A percentile compares a stretch with the other conserved stretches of the same genome.
Evolutionary conservation across 2,329 filamentous ascomycete species (phyloP).

Genomic region (Penicillium sp.): DNA sequence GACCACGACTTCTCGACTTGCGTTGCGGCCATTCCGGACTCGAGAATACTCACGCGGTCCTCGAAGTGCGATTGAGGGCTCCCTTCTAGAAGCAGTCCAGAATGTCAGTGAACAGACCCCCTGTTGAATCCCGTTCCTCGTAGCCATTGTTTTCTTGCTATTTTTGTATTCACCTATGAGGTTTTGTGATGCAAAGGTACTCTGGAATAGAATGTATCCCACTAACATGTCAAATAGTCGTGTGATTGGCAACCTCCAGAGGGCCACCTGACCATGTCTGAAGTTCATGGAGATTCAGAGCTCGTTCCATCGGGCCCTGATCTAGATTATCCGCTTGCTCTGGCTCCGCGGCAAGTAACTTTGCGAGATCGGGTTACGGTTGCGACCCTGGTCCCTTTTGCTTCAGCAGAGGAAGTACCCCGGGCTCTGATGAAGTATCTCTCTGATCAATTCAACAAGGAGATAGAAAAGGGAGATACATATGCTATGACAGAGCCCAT

Average conservation of each 20-base stretch:
- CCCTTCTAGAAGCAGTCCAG: slow-evolving; percentile 26
- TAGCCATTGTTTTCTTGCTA: slow-evolving; percentile 5
- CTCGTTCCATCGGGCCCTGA: slow-evolving; percentile 33
- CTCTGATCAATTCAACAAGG: slow-evolving; percentile 79
- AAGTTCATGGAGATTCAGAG: slow-evolving; percentile 38
- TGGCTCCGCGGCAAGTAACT: slow-evolving; percentile 73
- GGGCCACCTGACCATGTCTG: slow-evolving; percentile 36
- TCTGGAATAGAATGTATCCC: slow-evolving; percentile 1
- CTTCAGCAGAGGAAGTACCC: slow-evolving; percentile 74
- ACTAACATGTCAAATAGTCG: slow-evolving; percentile 40
- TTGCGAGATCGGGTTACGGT: slow-evolving; percentile 80
- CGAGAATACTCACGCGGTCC: slow-evolving; percentile 46
- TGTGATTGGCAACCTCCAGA: slow-evolving; percentile 30
- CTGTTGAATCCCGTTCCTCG: slow-evolving; percentile 7
- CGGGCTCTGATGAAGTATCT: slow-evolving; percentile 72
- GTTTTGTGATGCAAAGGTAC: slow-evolving; percentile 2
- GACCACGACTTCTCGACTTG: slow-evolving; percentile 21
- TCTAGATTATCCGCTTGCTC: slow-evolving; percentile 62
- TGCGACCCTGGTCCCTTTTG: slow-evolving; percentile 80
- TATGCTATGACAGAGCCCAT: slow-evolving; percentile 84
- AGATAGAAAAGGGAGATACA: slow-evolving; percentile 88
- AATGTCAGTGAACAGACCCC: slow-evolving; percentile 27
- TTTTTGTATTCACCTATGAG: slow-evolving; percentile 1
- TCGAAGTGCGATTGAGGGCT: slow-evolving; percentile 36
- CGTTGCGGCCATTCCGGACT: slow-evolving; percentile 44